Conservation (phyloP, 768 basidiomycete species). For the Coprinopsis sp. region DNA sequence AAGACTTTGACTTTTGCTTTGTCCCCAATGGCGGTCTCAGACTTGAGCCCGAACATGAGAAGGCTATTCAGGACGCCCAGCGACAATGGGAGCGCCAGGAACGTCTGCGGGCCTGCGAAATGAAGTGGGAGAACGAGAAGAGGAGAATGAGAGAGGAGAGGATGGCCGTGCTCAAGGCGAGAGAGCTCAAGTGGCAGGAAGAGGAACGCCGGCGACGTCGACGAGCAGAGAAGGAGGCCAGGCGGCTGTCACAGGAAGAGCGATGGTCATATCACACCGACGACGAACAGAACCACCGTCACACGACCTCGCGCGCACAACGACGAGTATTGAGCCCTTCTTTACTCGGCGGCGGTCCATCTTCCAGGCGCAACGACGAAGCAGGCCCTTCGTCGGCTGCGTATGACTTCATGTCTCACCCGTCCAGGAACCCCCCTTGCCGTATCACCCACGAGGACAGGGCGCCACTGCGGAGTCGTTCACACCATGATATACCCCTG, state of each 20-base stretch:
- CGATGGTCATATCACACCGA: conserved; percentile 19
- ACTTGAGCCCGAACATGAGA: too few species aligned
- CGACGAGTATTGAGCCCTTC: conserved; percentile 18
- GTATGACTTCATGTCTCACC: conserved; percentile 25
- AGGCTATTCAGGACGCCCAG: conserved; percentile 36
- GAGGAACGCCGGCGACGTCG: conserved; percentile 23
- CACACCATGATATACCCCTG: conserved; percentile 2
- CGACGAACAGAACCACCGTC: background rate
- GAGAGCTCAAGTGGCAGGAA: conserved; percentile 24
- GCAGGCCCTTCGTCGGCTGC: conserved; percentile 17
- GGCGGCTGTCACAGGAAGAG: conserved; percentile 19
- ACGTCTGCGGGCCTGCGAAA: conserved; percentile 38
- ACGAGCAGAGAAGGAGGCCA: conserved; percentile 25
- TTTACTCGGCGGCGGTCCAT: conserved; percentile 7
- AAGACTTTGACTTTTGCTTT: conserved; percentile 46
- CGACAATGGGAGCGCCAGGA: conserved; percentile 35
- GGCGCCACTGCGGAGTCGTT: background rate
- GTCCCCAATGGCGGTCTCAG: conserved; percentile 38
- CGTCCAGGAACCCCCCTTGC: conserved; percentile 2
- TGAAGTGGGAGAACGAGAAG: conserved; percentile 46
- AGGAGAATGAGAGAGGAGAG: conserved; percentile 36
- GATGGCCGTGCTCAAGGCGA: conserved; percentile 26
- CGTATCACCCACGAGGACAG: conserved; percentile 3
- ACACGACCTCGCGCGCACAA: conserved; percentile 1
- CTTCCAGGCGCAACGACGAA: conserved; percentile 9